A percentile compares a stretch with the other conserved stretches of the same genome.
Evolutionary conservation across 805 yeast species (phyloP).

Genomic region (Hanseniaspora valbyensis): DNA sequence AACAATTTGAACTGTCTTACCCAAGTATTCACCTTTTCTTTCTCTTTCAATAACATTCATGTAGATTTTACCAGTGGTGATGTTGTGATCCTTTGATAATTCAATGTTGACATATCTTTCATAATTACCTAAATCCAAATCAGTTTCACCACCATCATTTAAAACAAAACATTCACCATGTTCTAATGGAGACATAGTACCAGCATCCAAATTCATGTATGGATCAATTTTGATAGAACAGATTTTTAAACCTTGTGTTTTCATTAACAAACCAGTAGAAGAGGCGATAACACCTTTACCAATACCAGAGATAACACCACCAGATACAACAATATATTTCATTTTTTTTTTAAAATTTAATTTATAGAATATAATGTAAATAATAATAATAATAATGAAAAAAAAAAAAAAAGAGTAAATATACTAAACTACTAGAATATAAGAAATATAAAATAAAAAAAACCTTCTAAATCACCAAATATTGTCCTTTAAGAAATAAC

Average conservation of each 20-base stretch:
- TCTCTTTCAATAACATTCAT: constrained; percentile 87
- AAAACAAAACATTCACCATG: constrained; percentile 98
- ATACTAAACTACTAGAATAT: not conserved
- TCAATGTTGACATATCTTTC: constrained; percentile 93
- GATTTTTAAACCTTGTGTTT: constrained; percentile 87
- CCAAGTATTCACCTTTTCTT: constrained; percentile 93
- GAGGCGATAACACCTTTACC: constrained; percentile 98
- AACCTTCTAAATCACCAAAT: too few relatives aligned
- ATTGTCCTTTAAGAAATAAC: too few relatives aligned
- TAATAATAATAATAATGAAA: not conserved
- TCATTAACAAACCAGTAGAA: constrained; percentile 87
- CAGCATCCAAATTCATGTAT: constrained; percentile 98
- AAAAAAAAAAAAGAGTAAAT: not conserved
- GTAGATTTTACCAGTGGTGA: constrained; percentile 96
- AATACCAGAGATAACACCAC: constrained; percentile 98
- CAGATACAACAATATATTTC: constrained; percentile 99
- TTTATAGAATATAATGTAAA: too few relatives aligned
- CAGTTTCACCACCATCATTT: constrained; percentile 98
- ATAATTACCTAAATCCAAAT: constrained; percentile 93
- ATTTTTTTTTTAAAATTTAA: too few relatives aligned
- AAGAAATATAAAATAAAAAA: too few relatives aligned
- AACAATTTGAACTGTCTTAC: constrained; percentile 98
- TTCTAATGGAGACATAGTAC: constrained; percentile 98
- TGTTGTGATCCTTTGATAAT: constrained; percentile 85
- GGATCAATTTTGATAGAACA: constrained; percentile 98